Percentiles rank a stretch among this genome's conserved stretches.
These are phyloP conservation scores for Cymbidium sinense DNA, from an alignment of 106 monocot genomes.

Conservation along the genomic window DNA sequence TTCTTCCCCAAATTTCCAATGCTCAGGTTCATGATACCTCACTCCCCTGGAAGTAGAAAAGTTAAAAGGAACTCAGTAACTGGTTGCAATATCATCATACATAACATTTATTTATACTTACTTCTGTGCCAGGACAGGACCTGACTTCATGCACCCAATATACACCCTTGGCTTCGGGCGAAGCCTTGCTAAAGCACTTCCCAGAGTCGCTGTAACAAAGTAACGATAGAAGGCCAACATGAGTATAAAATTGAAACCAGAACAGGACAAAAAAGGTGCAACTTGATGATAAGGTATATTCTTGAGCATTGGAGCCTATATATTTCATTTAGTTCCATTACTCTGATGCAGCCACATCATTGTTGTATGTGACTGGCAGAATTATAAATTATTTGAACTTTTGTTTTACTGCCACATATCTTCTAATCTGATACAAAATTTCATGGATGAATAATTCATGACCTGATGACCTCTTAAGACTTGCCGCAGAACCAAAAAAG, in stretches of 20 bases:
- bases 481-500: neutral
- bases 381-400: too few relatives aligned
- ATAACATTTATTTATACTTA: conserved; percentile 25
- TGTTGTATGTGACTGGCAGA: neutral
- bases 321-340: neutral
- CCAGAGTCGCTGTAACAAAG: conserved; percentile 65
- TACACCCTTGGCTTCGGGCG: conserved; percentile 77
- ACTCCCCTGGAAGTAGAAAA: conserved; percentile 45
- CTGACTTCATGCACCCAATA: conserved; percentile 98
- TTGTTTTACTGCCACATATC: too few relatives aligned
- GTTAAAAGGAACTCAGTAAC: neutral
- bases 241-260: neutral
- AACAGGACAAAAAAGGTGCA: neutral
- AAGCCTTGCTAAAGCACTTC: conserved; percentile 58
- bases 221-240: neutral
- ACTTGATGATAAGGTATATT: neutral
- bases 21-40: conserved; percentile 47
- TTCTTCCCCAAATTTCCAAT: conserved; percentile 52
- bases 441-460: neutral
- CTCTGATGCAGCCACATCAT: too few relatives aligned
- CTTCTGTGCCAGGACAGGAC: conserved; percentile 94
- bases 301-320: neutral
- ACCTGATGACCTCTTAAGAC: neutral
- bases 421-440: neutral
- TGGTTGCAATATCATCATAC: neutral